Evolutionary conservation across 179 eudicot species (phyloP).

Genomic region (Heliamphora pulchella): DNA sequence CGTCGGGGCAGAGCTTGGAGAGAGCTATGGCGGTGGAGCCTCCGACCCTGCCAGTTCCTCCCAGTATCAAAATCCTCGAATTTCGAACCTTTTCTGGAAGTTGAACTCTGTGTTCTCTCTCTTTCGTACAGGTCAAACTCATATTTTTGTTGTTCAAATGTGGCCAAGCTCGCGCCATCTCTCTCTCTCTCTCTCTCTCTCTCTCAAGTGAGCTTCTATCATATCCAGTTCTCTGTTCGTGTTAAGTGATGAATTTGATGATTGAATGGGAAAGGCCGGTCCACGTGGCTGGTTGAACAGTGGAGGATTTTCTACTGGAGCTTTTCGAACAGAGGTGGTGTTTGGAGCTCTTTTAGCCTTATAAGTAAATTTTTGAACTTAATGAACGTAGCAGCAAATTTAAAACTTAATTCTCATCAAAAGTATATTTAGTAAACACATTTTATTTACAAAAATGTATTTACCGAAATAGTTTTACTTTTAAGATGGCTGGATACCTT

Average conservation of each 20-base stretch:
- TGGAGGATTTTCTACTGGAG: no score
- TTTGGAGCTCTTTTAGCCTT: no score
- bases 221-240: slow-evolving; percentile 4
- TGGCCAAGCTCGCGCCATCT: slow-evolving; percentile 21
- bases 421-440: no score
- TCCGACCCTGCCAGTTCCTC: slow-evolving; percentile 96
- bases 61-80: slow-evolving; percentile 69
- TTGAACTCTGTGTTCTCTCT: slow-evolving; percentile 12
- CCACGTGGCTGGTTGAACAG: no score
- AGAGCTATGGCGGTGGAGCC: slow-evolving; percentile 90
- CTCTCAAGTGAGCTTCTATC: neutral
- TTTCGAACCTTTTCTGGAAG: slow-evolving; percentile 31
- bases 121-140: slow-evolving; percentile 16
- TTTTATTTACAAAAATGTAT: no score
- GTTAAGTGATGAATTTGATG: neutral
- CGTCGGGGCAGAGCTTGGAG: slow-evolving; percentile 57
- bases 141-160: slow-evolving; percentile 9
- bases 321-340: no score
- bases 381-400: no score
- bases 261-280: no score
- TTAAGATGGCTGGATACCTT: no score
- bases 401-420: no score
- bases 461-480: no score
- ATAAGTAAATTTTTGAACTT: no score
- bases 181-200: neutral